These are phyloP conservation scores for Colletotrichum sp. DNA, from an alignment of 2,329 filamentous ascomycete genomes.

Conservation along the genomic window DNA sequence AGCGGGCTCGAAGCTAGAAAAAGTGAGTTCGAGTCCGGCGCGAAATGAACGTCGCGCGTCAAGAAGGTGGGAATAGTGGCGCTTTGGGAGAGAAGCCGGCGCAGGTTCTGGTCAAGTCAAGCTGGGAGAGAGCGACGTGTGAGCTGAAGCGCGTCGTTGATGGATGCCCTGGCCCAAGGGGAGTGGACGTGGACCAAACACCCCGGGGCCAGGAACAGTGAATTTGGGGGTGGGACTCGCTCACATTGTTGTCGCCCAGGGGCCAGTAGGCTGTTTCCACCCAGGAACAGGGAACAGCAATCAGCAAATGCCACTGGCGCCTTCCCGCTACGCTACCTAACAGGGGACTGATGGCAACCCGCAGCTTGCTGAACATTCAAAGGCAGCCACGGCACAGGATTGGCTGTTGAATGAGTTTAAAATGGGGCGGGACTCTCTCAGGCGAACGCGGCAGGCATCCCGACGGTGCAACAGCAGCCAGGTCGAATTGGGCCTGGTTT, in stretches of 20 bases:
- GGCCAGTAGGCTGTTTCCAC: neutral
- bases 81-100: neutral
- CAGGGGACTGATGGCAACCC: neutral
- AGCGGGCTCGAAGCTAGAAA: neutral
- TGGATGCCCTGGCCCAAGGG: neutral
- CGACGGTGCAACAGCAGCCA: neutral
- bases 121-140: neutral
- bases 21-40: neutral
- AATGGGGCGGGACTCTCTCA: neutral
- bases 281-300: neutral
- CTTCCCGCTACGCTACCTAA: neutral
- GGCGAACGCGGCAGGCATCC: neutral
- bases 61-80: neutral
- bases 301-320: neutral
- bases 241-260: neutral
- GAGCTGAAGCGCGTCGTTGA: slow-evolving; percentile 14
- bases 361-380: neutral
- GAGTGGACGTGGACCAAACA: neutral
- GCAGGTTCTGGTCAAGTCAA: neutral
- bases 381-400: neutral
- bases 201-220: neutral
- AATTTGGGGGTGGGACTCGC: neutral
- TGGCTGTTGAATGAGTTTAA: neutral
- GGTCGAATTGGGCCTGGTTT: neutral
- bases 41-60: neutral